Conservation (phyloP, 305 asterid species). For the Fraxinus xanthoxyloides region DNA sequence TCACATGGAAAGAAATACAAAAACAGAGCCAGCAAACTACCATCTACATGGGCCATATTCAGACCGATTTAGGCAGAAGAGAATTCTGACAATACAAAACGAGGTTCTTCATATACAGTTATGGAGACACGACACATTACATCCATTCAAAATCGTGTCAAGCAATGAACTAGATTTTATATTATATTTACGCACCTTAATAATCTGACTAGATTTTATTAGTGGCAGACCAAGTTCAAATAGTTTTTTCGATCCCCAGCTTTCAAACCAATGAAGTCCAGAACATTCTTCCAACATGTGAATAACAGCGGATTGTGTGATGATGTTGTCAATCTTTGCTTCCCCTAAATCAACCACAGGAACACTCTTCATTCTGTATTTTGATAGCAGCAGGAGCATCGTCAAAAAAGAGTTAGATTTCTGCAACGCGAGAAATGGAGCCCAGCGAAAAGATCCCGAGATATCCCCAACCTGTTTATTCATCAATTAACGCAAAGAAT, state of each 20-base stretch:
- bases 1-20: not conserved
- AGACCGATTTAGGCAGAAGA: too few species aligned
- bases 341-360: constrained; percentile 93
- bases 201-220: constrained; percentile 51
- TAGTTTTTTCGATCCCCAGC: constrained; percentile 89
- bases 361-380: constrained; percentile 90
- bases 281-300: constrained; percentile 97
- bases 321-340: constrained; percentile 67
- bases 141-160: not conserved
- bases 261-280: constrained; percentile 94
- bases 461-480: constrained; percentile 78
- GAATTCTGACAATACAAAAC: too few species aligned
- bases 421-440: constrained; percentile 96
- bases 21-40: not conserved
- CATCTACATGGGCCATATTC: not conserved
- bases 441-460: constrained; percentile 96
- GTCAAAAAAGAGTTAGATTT: constrained; percentile 85
- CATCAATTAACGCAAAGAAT: constrained; percentile 10
- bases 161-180: constrained; percentile 1
- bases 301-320: constrained; percentile 89
- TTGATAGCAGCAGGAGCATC: constrained; percentile 88
- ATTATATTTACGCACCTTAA: constrained; percentile 52
- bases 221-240: constrained; percentile 89
- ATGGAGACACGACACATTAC: not conserved
- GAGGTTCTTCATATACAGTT: too few species aligned